Base-by-base conservation (phyloP, 2,329 filamentous ascomycete genomes). In the Pseudofabraea citricarpa region DNA sequence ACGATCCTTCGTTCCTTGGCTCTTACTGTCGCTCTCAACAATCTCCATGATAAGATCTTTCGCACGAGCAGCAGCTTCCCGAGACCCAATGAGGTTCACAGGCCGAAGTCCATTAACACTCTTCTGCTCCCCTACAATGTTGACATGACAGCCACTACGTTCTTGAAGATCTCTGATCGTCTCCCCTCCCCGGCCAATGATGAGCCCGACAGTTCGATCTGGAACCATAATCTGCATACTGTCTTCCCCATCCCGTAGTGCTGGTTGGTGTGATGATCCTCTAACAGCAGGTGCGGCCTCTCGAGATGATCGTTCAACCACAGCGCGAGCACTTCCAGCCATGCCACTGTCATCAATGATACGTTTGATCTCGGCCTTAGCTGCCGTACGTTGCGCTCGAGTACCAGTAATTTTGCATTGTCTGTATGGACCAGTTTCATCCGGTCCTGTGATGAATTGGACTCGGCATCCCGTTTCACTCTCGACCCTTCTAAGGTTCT, bases 191-290 rank as follows among this genome's bases (percentile, higher is more conserved):
- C 90, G 85, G n/a, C 90, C 90, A 60, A 95, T 95, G 56, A 95
- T 95, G 36, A 95, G 73, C 40, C 90, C 90, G 47, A 95, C 90
- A 7, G 90, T 95, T 57, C 89, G 84, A 67, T 95, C 90, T 36
- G 90, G 90, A 15, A 95, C 90, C 87, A 95, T 93, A 57, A 95
- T 94, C 65, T 95, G 88, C 61, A 90, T 82, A 59, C 83, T 87
- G 55, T 91, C 86, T 63, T 95, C 90, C 47, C 85, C 87, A 47
- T 91, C 87, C 48, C 84, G 80, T 46, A 87, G 71, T 33, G 77
- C 73, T 40, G 74, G 68, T 47, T 63, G 61, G 29, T 63, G 59
- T 8, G 60, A 60, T 39, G 54, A 51, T 21, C 50, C 55, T 37
- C 59, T 55, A 15, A 41, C 51, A 12, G 42, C 40, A 29, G 55